These are phyloP conservation scores for Ceratobasidium papillatum DNA, from an alignment of 1,284 basidiomycete genomes.

Conservation along the genomic window DNA sequence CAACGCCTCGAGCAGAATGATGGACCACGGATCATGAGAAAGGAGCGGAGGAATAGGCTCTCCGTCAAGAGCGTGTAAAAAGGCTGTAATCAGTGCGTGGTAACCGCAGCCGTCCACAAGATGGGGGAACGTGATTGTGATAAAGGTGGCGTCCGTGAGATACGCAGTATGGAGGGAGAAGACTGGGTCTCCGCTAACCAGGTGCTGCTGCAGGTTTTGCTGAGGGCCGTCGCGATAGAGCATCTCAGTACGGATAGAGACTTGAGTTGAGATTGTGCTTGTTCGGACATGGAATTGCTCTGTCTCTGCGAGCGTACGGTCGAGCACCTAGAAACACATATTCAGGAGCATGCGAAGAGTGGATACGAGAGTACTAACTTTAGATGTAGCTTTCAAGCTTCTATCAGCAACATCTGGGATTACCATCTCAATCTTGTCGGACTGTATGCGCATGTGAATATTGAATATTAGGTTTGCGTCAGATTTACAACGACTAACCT, in stretches of 20 bases:
- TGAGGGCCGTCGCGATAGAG: conserved; percentile 19
- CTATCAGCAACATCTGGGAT: not conserved
- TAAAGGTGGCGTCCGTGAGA: conserved; percentile 17
- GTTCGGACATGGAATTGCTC: conserved; percentile 4
- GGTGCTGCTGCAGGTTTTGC: not conserved
- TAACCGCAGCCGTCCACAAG: conserved; percentile 21
- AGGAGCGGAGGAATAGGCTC: conserved; percentile 19
- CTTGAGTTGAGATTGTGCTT: conserved; percentile 21
- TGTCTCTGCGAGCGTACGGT: conserved; percentile 1
- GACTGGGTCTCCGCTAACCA: conserved; percentile 9
- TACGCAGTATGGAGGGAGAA: conserved; percentile 24
- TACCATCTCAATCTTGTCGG: conserved; percentile 10
- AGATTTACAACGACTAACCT: not conserved
- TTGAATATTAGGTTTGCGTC: not conserved
- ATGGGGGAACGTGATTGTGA: conserved; percentile 24
- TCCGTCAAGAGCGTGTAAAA: conserved; percentile 3
- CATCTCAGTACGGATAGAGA: conserved; percentile 2
- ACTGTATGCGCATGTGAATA: not conserved
- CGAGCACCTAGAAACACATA: not conserved
- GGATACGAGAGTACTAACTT: not conserved
- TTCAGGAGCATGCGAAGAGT: not conserved
- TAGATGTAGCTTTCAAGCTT: conserved; percentile 1
- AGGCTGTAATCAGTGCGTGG: not conserved
- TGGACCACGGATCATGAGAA: conserved; percentile 14
- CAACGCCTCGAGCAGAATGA: not conserved